Base-by-base conservation (phyloP, 163 green algal species). In the Chloromonas sp. region DNA sequence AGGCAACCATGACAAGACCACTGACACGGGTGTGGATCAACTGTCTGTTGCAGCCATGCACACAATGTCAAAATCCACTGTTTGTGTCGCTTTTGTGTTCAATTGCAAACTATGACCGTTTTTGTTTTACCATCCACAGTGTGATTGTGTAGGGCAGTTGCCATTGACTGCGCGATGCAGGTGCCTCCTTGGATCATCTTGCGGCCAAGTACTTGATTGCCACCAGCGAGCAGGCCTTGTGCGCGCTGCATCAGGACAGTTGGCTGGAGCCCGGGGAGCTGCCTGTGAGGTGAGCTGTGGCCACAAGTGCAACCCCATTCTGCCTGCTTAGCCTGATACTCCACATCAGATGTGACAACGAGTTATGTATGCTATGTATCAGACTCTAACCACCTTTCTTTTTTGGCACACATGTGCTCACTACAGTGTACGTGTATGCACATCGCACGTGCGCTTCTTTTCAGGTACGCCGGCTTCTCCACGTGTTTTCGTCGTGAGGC, bases 401-500 rank as follows among this genome's bases (percentile, higher is more conserved):
- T 36, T 36, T 36, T 36, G 36, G 36, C 36, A 36, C 36, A 36
- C 36, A 36, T 36, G 36, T 36, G 36, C 36, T 36, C 36, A 36
- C 36, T 36, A 36, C 36, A 36, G 36, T 36, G 36, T 36, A 36
- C 36, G 36, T 36, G 36, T 36, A 36, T 36, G 36, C 36, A 36
- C 36, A 36, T 36, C 36, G 36, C 36, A 36, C 36, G 36, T 36
- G 36, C 36, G 8, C 66, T 76, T 8, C 66, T n/a, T 8, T 76
- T 36, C 79, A 70, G 81, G 71, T 97, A 97, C 84, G 88, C 94
- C 1, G 95, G 95, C 70, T 96, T 97, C 89, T 97, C 94, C 61
- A 97, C 95, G 59, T 98, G 95, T 90, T 98, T 98, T 92, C 87
- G 95, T 60, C 97, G 98, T 85, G 95, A 98, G 89, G 95, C 91